Base-by-base conservation (phyloP, 163 green algal genomes). In the Scenedesmus sp. region DNA sequence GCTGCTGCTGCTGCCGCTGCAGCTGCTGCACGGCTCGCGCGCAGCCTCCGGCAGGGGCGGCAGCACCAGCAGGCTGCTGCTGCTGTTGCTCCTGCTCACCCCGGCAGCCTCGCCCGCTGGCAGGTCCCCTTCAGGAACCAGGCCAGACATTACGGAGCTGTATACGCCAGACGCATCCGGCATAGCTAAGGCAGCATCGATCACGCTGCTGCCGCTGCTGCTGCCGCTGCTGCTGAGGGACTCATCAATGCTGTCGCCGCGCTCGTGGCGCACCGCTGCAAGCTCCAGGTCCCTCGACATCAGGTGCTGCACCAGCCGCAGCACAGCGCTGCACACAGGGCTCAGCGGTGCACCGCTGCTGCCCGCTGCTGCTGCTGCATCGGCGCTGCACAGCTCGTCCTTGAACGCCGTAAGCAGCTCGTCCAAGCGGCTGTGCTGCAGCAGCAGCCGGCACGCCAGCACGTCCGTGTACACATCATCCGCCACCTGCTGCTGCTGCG, bases 391-490 rank as follows among this genome's bases (percentile, higher is more conserved):
- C 52, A 91, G 54, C 84, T 93, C 90, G 1, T 93, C 85, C 3
- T 4, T 26, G 56, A 88, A 91, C 2, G 77, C 90, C 0, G 16
- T 18, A 4, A 93, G 34, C 85, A 93, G 86, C 90, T 93, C 90
- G 5, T 67, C 55, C 46, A 93, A 64, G 4, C 90, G n/a, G 5
- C 74, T 15, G 46, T 87, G 85, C 85, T 88, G 90, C 74, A 93
- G 85, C 85, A 93, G 90, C 60, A 93, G 62, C 18, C 90, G 76
- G 56, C 70, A 91, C 6, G 90, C 55, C 18, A 93, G 55, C 15
- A 91, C 59, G 60, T 91, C 85, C n/a, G 90, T 93, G 60, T 91
- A 91, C 1, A 90, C 57, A 8, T 90, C 90, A 26, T 93, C 90
- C 54, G 20, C 56, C 54, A 26, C 76, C 62, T 56, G 66, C n/a